Conservation (phyloP, 2,329 filamentous ascomycete genomes). For the Trichoderma cornu-damae region DNA sequence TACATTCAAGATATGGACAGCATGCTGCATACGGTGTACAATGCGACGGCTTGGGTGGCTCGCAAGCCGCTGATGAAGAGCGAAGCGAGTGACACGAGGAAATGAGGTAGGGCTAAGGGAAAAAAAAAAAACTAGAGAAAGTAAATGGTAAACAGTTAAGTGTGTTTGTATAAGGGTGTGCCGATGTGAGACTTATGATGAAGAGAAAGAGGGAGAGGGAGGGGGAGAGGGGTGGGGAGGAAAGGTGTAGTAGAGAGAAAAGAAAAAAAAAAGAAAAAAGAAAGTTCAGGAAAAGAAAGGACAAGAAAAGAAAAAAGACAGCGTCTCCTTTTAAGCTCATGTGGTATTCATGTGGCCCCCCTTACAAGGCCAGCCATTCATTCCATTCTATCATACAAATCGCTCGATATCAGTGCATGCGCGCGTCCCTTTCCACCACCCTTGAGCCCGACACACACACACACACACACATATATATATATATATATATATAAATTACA, state of each 20-base stretch:
- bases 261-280: too few relatives aligned
- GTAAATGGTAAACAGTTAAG: not conserved
- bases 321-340: not conserved
- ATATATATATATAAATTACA: conserved; percentile 29
- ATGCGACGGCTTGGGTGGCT: conserved; percentile 78
- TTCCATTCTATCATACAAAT: conserved; percentile 5
- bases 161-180: not conserved
- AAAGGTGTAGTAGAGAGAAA: too few relatives aligned
- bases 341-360: not conserved
- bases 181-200: not conserved
- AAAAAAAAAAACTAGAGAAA: not conserved
- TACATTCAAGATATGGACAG: conserved; percentile 84
- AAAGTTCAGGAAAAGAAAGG: too few relatives aligned
- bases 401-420: not conserved
- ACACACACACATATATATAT: too few relatives aligned
- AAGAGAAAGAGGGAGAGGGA: not conserved
- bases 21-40: conserved; percentile 81
- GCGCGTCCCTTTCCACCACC: not conserved
- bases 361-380: not conserved
- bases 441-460: too few relatives aligned
- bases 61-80: conserved; percentile 51
- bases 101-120: not conserved
- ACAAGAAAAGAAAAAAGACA: not conserved
- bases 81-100: not conserved
- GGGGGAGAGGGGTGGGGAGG: too few relatives aligned